A percentile compares a stretch with the other conserved stretches of the same genome.
These are phyloP conservation scores for Lepiota venenata DNA, from an alignment of 768 basidiomycete genomes.

Conservation along the genomic window DNA sequence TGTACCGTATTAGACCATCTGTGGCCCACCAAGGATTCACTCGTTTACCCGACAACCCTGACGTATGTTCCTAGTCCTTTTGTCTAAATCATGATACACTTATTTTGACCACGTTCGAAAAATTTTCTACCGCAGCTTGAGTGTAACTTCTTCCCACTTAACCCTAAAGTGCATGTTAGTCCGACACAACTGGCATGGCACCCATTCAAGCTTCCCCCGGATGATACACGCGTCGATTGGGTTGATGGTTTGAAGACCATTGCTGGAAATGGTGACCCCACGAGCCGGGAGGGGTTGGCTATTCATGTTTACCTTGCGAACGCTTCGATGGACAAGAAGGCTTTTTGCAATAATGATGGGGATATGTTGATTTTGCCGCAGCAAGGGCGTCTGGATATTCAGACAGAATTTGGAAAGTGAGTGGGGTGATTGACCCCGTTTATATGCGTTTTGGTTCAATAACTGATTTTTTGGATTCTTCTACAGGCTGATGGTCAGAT, in stretches of 20 bases:
- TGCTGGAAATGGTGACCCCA: constrained; percentile 61
- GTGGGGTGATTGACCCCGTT: no score
- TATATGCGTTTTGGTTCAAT: not conserved
- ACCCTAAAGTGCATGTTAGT: constrained; percentile 57
- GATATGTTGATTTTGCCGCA: constrained; percentile 68
- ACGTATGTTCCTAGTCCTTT: constrained; percentile 34
- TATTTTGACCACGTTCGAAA: not conserved
- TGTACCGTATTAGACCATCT: constrained; percentile 67
- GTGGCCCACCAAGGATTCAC: constrained; percentile 65
- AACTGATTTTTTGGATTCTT: constrained; percentile 6
- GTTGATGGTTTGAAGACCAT: constrained; percentile 60
- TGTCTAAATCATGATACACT: not conserved
- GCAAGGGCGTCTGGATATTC: constrained; percentile 62
- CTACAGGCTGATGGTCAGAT: constrained; percentile 53
- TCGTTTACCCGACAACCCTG: constrained; percentile 50
- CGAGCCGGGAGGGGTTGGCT: constrained; percentile 59
- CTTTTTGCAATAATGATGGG: constrained; percentile 62
- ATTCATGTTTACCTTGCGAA: constrained; percentile 62
- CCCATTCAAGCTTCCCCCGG: constrained; percentile 52
- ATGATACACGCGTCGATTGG: constrained; percentile 43
- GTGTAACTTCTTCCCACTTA: constrained; percentile 55
- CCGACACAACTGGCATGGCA: constrained; percentile 68
- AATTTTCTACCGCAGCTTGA: constrained; percentile 41
- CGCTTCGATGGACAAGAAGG: constrained; percentile 54
- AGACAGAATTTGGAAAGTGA: constrained; percentile 66